Evolutionary conservation across 768 basidiomycete species (phyloP).

Genomic region (Leccinum rimulosum): DNA sequence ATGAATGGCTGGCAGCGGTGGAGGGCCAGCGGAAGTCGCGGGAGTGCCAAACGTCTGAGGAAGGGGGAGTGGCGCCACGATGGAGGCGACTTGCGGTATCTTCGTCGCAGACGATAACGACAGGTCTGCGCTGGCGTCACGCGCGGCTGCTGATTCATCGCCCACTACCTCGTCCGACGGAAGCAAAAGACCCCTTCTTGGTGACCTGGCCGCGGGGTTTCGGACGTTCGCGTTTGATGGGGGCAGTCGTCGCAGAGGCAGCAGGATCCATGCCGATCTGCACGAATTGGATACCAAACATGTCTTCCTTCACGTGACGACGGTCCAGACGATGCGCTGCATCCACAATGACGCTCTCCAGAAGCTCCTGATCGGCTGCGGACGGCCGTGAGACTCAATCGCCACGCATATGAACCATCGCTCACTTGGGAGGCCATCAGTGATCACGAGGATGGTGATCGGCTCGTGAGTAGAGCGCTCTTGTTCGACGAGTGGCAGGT

Average conservation of each 20-base stretch:
- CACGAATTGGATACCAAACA: conserved; percentile 46
- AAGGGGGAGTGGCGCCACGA: no score
- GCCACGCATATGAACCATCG: conserved; percentile 1
- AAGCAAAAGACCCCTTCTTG: no score
- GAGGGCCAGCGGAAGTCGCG: no score
- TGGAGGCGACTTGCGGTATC: no score
- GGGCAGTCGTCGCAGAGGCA: conserved; percentile 25
- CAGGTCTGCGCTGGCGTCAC: no score
- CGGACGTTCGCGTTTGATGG: no score
- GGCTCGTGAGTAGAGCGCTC: conserved; percentile 33
- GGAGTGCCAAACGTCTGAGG: no score
- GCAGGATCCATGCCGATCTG: conserved; percentile 41
- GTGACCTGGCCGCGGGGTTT: no score
- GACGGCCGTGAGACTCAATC: neutral
- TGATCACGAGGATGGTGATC: conserved; percentile 37
- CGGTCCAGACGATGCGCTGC: conserved; percentile 40
- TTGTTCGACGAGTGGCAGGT: conserved; percentile 34
- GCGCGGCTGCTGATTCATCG: no score
- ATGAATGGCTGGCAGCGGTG: no score
- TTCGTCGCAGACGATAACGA: no score
- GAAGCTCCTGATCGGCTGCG: conserved; percentile 28
- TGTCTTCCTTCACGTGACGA: conserved; percentile 32
- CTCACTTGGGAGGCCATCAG: conserved; percentile 41
- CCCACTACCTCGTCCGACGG: no score
- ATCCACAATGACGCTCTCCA: conserved; percentile 33